Base-by-base conservation (phyloP, 441 rosid genomes). In the Populus hybrid region DNA sequence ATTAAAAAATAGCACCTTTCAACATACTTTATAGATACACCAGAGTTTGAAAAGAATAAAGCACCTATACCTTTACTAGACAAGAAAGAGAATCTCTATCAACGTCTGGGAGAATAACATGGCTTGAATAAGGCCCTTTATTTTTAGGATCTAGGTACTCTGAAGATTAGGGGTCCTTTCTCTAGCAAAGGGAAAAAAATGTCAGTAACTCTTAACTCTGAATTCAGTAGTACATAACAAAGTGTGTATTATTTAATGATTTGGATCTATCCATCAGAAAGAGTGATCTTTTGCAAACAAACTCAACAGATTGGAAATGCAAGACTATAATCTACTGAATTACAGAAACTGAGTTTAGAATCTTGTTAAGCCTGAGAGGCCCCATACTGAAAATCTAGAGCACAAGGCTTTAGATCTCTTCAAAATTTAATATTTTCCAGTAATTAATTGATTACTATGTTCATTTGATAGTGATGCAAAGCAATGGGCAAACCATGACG, bases 51-150 rank as follows among this genome's bases (percentile, higher is more conserved):
- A 26, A 67, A 72, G 11, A 28, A 53, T 42, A 40, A 28, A 50
- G 12, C 0, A 14, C 78, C 42, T 59, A 70, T 79, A 89, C 97
- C 95, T 92, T 94, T 35, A 95, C 92, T 12, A 95, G 88, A 86
- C 99, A 92, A 35, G 95, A 85, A 78, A 88, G 84, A 75, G 79
- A 73, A 70, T 85, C 87, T 73, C 46, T 73, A 46, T 72, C 79
- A 16, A 69, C 75, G 68, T 83, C 82, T 34, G 85, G 81, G 1
- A 72, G 74, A 10, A 69, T 9, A 79, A 12, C 57, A 18, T 74
- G 68, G 80, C 79, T 46, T 9, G 82, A 80, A 77, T 82, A 82
- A 69, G 78, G 59, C 71, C 78, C 83, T 75, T 78, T 81, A 75
- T 71, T 72, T 73, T 28, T 69, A 57, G 78, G 69, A 63, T 74